These are phyloP conservation scores for Phaeodactylum tricornutum DNA, from an alignment of 108 stramenopile genomes.

Conservation along the genomic window DNA sequence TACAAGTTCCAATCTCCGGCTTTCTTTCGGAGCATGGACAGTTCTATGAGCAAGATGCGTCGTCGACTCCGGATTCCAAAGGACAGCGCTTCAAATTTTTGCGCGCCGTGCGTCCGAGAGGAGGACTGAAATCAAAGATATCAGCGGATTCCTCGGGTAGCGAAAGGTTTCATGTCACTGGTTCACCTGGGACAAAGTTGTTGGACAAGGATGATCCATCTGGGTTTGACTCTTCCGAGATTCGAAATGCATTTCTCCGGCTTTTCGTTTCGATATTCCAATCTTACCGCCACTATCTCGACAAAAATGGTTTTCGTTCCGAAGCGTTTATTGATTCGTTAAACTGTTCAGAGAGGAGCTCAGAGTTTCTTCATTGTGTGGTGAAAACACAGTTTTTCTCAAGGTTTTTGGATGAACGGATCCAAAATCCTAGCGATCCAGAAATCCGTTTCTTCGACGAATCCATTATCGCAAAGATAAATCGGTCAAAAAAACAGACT, in stretches of 20 bases:
- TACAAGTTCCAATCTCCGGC: constrained; percentile 23
- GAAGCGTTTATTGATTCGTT: constrained; percentile 44
- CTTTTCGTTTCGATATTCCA: constrained; percentile 66
- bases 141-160: too few relatives aligned
- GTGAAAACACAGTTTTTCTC: constrained; percentile 68
- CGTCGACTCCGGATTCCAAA: too few relatives aligned
- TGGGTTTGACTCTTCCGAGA: constrained; percentile 42
- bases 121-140: too few relatives aligned
- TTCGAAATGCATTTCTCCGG: constrained; percentile 67
- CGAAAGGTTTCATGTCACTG: too few relatives aligned
- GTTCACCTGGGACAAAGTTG: too few relatives aligned
- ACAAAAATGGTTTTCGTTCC: constrained; percentile 26
- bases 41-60: too few relatives aligned
- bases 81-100: too few relatives aligned
- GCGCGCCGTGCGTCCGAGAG: too few relatives aligned
- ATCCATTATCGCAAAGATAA: constrained; percentile 74
- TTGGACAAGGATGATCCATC: constrained; percentile 15
- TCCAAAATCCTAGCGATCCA: constrained; percentile 39
- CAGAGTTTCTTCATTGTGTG: constrained; percentile 18
- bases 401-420: constrained; percentile 57
- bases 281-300: constrained; percentile 40
- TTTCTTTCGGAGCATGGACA: constrained; percentile 23
- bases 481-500: constrained; percentile 45
- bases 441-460: constrained; percentile 85
- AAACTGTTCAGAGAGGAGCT: not conserved